Conservation (phyloP, 2,329 filamentous ascomycete genomes). For the Cryphonectria naterciae region DNA sequence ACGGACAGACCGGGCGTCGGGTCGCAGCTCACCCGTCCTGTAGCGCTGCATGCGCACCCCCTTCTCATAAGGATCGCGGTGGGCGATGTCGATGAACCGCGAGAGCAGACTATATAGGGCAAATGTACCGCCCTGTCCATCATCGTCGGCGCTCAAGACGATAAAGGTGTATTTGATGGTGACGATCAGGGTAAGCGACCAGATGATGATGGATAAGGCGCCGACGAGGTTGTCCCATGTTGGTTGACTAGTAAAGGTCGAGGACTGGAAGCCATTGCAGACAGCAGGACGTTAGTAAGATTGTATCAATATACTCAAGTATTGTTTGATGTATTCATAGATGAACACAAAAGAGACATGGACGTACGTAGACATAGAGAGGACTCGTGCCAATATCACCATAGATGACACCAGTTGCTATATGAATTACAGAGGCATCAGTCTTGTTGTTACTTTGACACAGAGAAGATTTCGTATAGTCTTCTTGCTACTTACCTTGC, state of each 20-base stretch:
- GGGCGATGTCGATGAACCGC: constrained; percentile 63
- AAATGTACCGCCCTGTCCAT: constrained; percentile 73
- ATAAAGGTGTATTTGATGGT: constrained; percentile 71
- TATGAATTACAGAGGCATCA: constrained; percentile 47
- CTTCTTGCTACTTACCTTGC: neutral
- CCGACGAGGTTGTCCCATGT: constrained; percentile 63
- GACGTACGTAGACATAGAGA: constrained; percentile 51
- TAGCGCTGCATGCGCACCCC: constrained; percentile 64
- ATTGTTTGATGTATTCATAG: too few species aligned
- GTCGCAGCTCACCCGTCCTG: constrained; percentile 58
- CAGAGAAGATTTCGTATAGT: neutral
- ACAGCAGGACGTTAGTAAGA: neutral
- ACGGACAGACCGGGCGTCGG: constrained; percentile 56
- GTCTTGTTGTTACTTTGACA: neutral
- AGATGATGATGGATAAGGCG: constrained; percentile 69
- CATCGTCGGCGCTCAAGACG: constrained; percentile 68
- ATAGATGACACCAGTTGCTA: constrained; percentile 69
- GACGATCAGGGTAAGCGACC: constrained; percentile 71
- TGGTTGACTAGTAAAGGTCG: constrained; percentile 63
- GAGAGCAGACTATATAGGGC: constrained; percentile 68
- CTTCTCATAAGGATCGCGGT: constrained; percentile 60
- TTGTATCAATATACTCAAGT: neutral
- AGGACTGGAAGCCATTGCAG: constrained; percentile 33
- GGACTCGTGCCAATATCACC: constrained; percentile 68
- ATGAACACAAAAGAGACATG: neutral